phyloP scores from a whole-genome alignment of 495 filamentous ascomycete species.

The Aspergillus nidulans region DNA sequence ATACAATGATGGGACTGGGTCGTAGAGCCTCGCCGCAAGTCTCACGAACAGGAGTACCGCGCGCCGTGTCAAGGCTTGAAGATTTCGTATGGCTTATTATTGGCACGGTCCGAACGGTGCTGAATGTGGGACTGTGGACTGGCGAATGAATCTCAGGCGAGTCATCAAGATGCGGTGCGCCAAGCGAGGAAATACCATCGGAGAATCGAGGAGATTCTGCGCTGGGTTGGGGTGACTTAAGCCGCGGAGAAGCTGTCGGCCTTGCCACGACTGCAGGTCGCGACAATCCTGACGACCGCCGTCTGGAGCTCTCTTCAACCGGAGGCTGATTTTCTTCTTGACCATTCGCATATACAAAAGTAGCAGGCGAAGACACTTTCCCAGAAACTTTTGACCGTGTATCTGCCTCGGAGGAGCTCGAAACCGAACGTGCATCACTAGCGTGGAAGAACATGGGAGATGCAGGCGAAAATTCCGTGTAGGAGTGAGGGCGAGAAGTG shows the following conservation, averaged over 20 bases:
- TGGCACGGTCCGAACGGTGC: conserved; percentile 15
- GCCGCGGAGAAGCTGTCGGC: conserved; percentile 35
- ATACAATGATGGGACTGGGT: conserved; percentile 32
- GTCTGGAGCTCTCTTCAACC: conserved; percentile 27
- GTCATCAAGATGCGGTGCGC: conserved; percentile 21
- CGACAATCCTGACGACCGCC: conserved; percentile 34
- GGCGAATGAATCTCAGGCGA: conserved; percentile 17
- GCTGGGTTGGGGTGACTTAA: conserved; percentile 36
- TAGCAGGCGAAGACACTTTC: conserved; percentile 38
- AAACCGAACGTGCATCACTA: conserved; percentile 54
- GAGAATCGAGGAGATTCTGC: conserved; percentile 24
- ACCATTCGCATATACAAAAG: conserved; percentile 57
- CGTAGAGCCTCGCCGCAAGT: conserved; percentile 23
- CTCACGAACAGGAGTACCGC: conserved; percentile 11
- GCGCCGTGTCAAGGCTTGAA: conserved; percentile 35
- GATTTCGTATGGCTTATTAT: conserved; percentile 33
- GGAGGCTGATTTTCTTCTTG: conserved; percentile 30
- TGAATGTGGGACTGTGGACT: conserved; percentile 21
- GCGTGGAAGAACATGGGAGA: conserved; percentile 75
- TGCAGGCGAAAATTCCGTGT: conserved; percentile 24
- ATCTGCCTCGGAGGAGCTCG: conserved; percentile 24
- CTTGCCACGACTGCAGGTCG: conserved; percentile 28
- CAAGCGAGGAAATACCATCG: conserved; percentile 20
- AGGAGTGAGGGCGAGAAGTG: conserved; percentile 28
- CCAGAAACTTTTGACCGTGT: conserved; percentile 22